A percentile compares a stretch with the other conserved stretches of the same genome.
Evolutionary conservation across 2,329 filamentous ascomycete species (phyloP).

Genomic region (Monilinia fructigena): DNA sequence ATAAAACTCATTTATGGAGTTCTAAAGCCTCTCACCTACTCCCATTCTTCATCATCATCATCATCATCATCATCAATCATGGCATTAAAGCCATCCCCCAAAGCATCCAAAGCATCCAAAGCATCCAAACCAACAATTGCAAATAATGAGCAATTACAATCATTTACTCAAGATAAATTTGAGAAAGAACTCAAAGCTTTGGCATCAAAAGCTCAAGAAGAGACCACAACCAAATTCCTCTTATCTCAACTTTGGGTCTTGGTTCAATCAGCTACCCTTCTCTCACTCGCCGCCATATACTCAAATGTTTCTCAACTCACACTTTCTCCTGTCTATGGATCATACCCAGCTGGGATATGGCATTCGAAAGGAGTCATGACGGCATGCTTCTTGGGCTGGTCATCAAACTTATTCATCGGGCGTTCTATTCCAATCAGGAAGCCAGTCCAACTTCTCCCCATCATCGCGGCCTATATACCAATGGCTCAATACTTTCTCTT

Average conservation of each 20-base stretch:
- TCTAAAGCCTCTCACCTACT: background rate
- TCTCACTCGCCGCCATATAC: slow-evolving; percentile 60
- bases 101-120: slow-evolving; percentile 19
- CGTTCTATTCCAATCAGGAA: slow-evolving; percentile 48
- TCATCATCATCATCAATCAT: slow-evolving; percentile 23
- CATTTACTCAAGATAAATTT: slow-evolving; percentile 40
- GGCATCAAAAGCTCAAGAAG: slow-evolving; percentile 39
- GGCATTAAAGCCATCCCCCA: slow-evolving; percentile 26
- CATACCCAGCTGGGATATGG: slow-evolving; percentile 71
- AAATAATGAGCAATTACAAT: slow-evolving; percentile 14
- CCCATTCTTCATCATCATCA: background rate
- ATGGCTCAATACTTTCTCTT: slow-evolving; percentile 71
- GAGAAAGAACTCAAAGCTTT: slow-evolving; percentile 40
- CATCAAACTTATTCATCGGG: slow-evolving; percentile 59
- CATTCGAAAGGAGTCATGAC: slow-evolving; percentile 67
- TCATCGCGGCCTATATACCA: slow-evolving; percentile 75
- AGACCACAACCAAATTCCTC: slow-evolving; percentile 38
- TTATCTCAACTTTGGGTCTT: slow-evolving; percentile 36
- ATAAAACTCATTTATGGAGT: background rate
- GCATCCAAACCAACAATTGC: slow-evolving; percentile 1
- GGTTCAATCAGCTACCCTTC: slow-evolving; percentile 45
- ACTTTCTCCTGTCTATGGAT: slow-evolving; percentile 85
- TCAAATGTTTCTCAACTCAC: slow-evolving; percentile 72
- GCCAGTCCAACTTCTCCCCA: slow-evolving; percentile 58
- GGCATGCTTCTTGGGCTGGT: slow-evolving; percentile 70